These are phyloP conservation scores for Logfia minima DNA, from an alignment of 129 eudicot species.

Conservation along the genomic window DNA sequence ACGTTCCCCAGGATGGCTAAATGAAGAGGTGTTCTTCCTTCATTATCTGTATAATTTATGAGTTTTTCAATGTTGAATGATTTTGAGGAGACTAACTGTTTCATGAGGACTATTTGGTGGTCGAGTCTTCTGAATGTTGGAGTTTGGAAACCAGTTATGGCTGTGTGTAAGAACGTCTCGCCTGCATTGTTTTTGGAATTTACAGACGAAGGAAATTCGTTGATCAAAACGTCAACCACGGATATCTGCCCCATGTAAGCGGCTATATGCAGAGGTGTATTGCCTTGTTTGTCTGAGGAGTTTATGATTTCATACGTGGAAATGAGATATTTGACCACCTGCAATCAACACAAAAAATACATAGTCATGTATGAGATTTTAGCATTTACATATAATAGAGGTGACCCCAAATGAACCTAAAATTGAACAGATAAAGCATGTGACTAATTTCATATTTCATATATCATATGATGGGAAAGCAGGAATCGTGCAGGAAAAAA, in stretches of 20 bases:
- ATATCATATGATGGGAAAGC: not conserved
- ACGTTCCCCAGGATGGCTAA: constrained; percentile 71
- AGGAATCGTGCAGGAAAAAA: not conserved
- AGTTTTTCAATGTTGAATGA: constrained; percentile 52
- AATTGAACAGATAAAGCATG: not conserved
- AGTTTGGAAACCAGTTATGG: constrained; percentile 73
- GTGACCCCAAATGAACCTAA: not conserved
- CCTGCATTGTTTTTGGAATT: constrained; percentile 59
- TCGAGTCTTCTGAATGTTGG: constrained; percentile 77
- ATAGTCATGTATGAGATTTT: not conserved
- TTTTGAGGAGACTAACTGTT: constrained; percentile 50
- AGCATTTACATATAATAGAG: not conserved
- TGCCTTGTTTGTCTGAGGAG: constrained; percentile 71
- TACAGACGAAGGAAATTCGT: constrained; percentile 55
- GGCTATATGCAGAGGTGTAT: constrained; percentile 87
- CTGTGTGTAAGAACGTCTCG: constrained; percentile 76
- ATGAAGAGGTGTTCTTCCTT: constrained; percentile 87
- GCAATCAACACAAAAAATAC: constrained; percentile 19
- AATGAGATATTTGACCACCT: constrained; percentile 74
- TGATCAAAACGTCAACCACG: constrained; percentile 63
- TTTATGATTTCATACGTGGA: constrained; percentile 50
- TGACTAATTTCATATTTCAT: not conserved
- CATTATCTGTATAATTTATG: constrained; percentile 50
- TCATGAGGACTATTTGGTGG: constrained; percentile 76
- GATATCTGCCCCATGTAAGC: constrained; percentile 76